Evolutionary conservation across 257 asterid genomes (phyloP), one percentile per base, ranked within the genome.

Genomic region (Gentiana dahurica): DNA sequence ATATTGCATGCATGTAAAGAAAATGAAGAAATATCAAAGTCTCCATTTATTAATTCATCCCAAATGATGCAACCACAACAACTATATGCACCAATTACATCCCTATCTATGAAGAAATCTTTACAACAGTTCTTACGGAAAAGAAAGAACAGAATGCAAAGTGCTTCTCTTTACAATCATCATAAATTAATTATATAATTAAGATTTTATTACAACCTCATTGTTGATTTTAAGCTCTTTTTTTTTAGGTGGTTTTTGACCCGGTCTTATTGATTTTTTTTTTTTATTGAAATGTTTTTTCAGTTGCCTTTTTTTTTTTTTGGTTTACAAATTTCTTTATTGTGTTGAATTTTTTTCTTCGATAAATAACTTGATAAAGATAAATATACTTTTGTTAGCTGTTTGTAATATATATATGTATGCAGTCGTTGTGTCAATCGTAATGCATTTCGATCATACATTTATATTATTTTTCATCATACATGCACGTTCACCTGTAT

Each of bases 121-220:
- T 35, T 74, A 10, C 70, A 66, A 10, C 32, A 65, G 8, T 74
- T 69, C 51, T 64, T 69, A 5, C 68, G 69, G 51, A 69, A 69
- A 54, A 62, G 76, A 55, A 59, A 74, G 37, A 58, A 51, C 11
- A 60, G 76, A 59, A 37, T 38, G 34, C 68, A 59, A 66, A 49
- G 51, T n/a, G 6, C 60, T 4, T 58, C 54, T 0, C 73, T 68
- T 8, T 69, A 66, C 46, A 49, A 65, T 54, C 72, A 12, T 2
- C 51, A 53, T 12, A 12, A 15, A 15, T 15, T 15, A 15, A 15
- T 15, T 15, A 41, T 15, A 15, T 15, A 15, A 15, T 15, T 15
- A 15, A 2, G 46, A 41, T 5, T 41, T 41, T 41, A 41, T 41
- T 10, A 5, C 46, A 3, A 41, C 9, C 46, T 5, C 46, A 41